phyloP scores from a whole-genome alignment of 192 early-diverging fungal species.

The Coemansia sp. region DNA sequence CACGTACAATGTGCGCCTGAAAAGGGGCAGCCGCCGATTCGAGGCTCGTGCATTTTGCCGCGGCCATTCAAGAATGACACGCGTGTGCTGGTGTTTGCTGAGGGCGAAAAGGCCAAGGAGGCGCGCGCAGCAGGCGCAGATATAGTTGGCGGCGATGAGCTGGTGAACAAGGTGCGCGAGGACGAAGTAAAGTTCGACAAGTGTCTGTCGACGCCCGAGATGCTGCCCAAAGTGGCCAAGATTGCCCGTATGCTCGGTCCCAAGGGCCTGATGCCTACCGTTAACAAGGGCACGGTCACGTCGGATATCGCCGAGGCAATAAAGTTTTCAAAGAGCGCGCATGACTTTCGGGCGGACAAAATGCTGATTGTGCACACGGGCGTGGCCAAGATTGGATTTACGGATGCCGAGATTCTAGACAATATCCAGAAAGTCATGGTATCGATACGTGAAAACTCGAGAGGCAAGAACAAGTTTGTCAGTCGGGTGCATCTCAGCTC shows the following conservation, averaged over 20 bases:
- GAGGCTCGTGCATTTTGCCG: conserved; percentile 76
- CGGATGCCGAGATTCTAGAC: conserved; percentile 35
- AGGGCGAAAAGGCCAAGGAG: conserved; percentile 77
- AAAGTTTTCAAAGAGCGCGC: conserved; percentile 61
- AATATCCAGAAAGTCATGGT: conserved; percentile 64
- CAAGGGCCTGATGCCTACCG: conserved; percentile 93
- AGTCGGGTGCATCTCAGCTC: conserved; percentile 65
- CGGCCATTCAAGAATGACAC: conserved; percentile 58
- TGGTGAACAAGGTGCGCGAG: conserved; percentile 67
- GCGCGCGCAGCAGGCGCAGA: conserved; percentile 78
- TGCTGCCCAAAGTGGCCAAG: conserved; percentile 85
- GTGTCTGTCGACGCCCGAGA: conserved; percentile 81
- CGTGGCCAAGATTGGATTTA: conserved; percentile 46
- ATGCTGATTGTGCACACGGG: conserved; percentile 68
- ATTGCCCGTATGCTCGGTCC: conserved; percentile 90
- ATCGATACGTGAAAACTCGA: conserved; percentile 60
- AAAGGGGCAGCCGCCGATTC: conserved; percentile 77
- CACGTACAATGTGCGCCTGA: conserved; percentile 72
- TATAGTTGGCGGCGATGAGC: conserved; percentile 82
- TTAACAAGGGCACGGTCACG: conserved; percentile 79
- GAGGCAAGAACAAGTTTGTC: conserved; percentile 55
- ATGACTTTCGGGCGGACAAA: conserved; percentile 77
- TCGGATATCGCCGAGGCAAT: conserved; percentile 71
- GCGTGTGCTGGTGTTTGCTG: conserved; percentile 81
- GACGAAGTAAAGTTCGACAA: conserved; percentile 77